Evolutionary conservation across 139 green algal species (phyloP).

Genomic region (Chlamydomonas sp.): DNA sequence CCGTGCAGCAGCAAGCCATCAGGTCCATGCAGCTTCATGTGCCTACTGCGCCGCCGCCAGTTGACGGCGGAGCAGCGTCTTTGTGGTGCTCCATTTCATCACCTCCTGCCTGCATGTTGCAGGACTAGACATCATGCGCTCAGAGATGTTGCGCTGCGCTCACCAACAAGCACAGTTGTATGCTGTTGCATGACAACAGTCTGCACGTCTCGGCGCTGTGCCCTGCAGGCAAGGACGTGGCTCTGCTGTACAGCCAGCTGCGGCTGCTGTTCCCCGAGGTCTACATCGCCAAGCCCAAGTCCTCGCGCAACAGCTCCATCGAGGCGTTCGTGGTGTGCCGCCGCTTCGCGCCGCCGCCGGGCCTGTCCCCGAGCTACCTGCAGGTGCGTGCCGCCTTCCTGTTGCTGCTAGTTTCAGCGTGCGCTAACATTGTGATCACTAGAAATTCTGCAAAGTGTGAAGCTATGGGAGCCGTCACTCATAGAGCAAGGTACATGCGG

Average conservation of each 20-base stretch:
- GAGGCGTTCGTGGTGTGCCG: conserved; percentile 98
- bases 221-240: conserved; percentile 83
- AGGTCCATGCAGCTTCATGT: too few relatives aligned
- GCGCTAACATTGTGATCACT: too few relatives aligned
- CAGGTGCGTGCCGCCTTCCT: not conserved
- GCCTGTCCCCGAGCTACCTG: conserved; percentile 58
- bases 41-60: too few relatives aligned
- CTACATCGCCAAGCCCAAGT: conserved; percentile 93
- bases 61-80: not conserved
- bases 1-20: not conserved
- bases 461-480: too few relatives aligned
- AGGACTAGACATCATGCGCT: too few relatives aligned
- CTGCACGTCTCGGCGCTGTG: not conserved
- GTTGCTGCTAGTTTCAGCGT: not conserved
- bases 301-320: conserved; percentile 91
- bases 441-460: too few relatives aligned
- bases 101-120: too few relatives aligned
- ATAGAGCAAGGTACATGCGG: too few relatives aligned
- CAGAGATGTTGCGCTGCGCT: too few relatives aligned
- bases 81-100: not conserved
- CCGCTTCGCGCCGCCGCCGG: conserved; percentile 73
- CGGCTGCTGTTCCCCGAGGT: conserved; percentile 93
- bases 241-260: conserved; percentile 94
- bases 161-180: not conserved
- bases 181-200: not conserved